Conservation (phyloP, 2,329 filamentous ascomycete species). For the Coniochaeta hoffmannii region DNA sequence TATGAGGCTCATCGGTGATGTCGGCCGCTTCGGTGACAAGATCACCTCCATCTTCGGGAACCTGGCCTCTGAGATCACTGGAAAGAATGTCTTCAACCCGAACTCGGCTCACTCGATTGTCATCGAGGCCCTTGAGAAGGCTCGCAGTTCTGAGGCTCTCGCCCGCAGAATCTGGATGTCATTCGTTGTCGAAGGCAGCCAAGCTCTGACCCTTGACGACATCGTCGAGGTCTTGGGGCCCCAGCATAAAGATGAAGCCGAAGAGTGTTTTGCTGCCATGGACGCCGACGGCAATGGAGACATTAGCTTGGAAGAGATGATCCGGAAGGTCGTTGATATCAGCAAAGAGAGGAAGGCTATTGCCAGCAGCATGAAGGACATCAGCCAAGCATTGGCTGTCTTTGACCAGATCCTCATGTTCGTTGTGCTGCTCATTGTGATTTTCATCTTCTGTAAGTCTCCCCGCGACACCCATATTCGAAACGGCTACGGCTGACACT, state of each 20-base stretch:
- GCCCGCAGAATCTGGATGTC: slow-evolving; percentile 98
- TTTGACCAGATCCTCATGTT: slow-evolving; percentile 80
- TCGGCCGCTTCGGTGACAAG: slow-evolving; percentile 83
- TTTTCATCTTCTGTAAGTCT: slow-evolving; percentile 72
- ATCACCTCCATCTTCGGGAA: slow-evolving; percentile 90
- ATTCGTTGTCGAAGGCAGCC: slow-evolving; percentile 84
- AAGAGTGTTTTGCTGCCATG: slow-evolving; percentile 74
- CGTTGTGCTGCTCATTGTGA: slow-evolving; percentile 69
- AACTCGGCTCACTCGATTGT: slow-evolving; percentile 87
- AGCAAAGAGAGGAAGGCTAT: slow-evolving; percentile 84
- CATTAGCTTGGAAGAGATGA: slow-evolving; percentile 92
- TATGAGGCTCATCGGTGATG: slow-evolving; percentile 68
- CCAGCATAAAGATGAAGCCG: slow-evolving; percentile 66
- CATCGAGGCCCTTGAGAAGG: slow-evolving; percentile 80
- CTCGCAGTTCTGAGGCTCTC: slow-evolving; percentile 77
- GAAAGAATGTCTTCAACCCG: slow-evolving; percentile 90
- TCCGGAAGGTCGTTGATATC: slow-evolving; percentile 76
- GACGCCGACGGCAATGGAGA: slow-evolving; percentile 90
- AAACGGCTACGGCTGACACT: slow-evolving; percentile 7
- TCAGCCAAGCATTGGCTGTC: slow-evolving; percentile 86
- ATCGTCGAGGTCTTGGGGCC: slow-evolving; percentile 80
- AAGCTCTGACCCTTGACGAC: slow-evolving; percentile 73
- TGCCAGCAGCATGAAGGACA: slow-evolving; percentile 90
- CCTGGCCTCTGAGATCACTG: slow-evolving; percentile 88
- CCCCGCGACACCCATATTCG: background rate